A percentile compares a stretch with the other conserved stretches of the same genome.
Evolutionary conservation across 139 green algal genomes (phyloP).

Genomic region (Auxenochlorella pyrenoidosa): DNA sequence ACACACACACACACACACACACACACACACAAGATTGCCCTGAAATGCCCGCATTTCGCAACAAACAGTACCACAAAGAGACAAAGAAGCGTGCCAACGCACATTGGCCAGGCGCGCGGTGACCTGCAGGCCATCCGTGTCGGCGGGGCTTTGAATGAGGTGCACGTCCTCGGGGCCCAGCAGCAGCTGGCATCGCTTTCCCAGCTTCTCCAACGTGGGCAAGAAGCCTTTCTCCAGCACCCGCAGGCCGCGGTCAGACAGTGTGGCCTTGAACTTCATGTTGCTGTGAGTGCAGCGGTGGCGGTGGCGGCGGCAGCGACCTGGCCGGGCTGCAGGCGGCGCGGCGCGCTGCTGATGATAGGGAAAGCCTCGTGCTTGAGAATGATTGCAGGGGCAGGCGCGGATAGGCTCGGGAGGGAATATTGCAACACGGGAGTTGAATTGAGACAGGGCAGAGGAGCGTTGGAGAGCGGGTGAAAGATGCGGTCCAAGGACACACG

Average conservation of each 20-base stretch:
- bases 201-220: conserved; percentile 83
- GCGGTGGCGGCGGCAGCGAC: not conserved
- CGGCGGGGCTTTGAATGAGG: conserved; percentile 69
- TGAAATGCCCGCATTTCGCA: no score
- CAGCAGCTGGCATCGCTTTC: conserved; percentile 78
- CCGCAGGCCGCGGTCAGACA: conserved; percentile 65
- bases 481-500: no score
- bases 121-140: conserved; percentile 78
- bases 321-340: not conserved
- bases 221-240: conserved; percentile 72
- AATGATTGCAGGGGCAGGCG: no score
- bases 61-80: not conserved
- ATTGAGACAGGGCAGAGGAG: no score
- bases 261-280: conserved; percentile 76
- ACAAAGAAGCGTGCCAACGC: not conserved
- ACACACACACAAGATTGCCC: no score
- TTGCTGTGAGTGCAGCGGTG: not conserved
- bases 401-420: no score
- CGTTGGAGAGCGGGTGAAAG: no score
- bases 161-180: conserved; percentile 66
- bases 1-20: no score
- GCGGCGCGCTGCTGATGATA: not conserved
- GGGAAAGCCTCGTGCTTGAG: no score
- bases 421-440: no score
- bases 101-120: conserved; percentile 59